These are phyloP conservation scores for Bombardia bombarda DNA, from an alignment of 495 filamentous ascomycete species.

Conservation along the genomic window DNA sequence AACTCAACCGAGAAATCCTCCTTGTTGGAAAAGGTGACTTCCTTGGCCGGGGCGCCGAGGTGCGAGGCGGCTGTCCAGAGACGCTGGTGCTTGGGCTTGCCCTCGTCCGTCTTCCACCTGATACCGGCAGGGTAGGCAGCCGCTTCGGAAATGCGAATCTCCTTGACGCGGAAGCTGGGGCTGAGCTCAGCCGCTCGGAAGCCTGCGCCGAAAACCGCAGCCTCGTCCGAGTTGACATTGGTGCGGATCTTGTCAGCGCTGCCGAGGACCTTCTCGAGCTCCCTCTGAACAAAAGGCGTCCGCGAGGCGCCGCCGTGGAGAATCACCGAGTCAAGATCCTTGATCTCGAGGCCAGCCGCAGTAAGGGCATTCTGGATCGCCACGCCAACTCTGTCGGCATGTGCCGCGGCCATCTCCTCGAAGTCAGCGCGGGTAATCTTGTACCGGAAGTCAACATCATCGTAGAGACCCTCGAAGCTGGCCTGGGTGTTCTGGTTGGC, in stretches of 20 bases:
- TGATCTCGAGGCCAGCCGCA: constrained; percentile 60
- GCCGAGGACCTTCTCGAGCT: constrained; percentile 70
- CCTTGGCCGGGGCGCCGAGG: constrained; percentile 68
- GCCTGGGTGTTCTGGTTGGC: constrained; percentile 78
- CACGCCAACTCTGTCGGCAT: constrained; percentile 57
- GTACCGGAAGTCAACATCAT: constrained; percentile 89
- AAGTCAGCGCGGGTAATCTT: constrained; percentile 77
- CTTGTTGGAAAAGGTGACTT: constrained; percentile 77
- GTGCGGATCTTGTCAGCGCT: constrained; percentile 70
- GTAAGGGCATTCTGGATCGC: constrained; percentile 70
- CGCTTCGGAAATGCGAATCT: constrained; percentile 72
- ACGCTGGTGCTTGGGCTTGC: constrained; percentile 47
- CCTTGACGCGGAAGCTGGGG: constrained; percentile 94
- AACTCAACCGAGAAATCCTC: constrained; percentile 79
- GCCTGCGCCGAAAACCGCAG: constrained; percentile 92
- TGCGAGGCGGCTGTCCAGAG: constrained; percentile 75
- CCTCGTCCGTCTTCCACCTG: constrained; percentile 64
- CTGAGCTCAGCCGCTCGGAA: constrained; percentile 89
- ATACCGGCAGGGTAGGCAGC: constrained; percentile 65
- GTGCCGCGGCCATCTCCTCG: constrained; percentile 66
- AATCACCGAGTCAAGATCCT: constrained; percentile 82
- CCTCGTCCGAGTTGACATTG: constrained; percentile 96
- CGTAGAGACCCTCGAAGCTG: constrained; percentile 80
- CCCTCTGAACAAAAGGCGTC: constrained; percentile 89
- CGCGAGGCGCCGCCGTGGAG: constrained; percentile 85